These are phyloP conservation scores for Erythrophleum ivorense DNA, from an alignment of 331 rosid species.

Conservation along the genomic window DNA sequence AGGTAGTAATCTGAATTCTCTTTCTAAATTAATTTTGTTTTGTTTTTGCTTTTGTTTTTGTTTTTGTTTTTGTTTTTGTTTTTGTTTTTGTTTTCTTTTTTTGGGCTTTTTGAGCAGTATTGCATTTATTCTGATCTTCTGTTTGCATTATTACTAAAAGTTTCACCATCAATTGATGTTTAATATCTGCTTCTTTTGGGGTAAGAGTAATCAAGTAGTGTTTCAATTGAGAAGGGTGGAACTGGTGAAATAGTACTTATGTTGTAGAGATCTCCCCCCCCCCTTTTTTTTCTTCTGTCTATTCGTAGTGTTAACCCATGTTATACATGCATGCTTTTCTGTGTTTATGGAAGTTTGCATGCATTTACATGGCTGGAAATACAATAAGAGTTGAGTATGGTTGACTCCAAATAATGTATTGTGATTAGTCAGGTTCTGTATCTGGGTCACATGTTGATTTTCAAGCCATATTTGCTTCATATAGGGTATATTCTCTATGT, in stretches of 20 bases:
- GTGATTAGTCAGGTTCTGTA: neutral
- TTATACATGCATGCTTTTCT: neutral
- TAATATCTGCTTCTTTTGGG: neutral
- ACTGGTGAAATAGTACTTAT: neutral
- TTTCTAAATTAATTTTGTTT: neutral
- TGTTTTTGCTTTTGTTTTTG: no score
- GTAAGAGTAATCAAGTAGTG: neutral
- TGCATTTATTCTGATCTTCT: neutral
- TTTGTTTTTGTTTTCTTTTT: neutral
- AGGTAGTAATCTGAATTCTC: constrained; percentile 61
- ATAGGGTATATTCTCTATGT: neutral
- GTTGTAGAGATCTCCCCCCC: neutral
- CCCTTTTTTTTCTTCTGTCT: neutral
- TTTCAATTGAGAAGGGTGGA: neutral
- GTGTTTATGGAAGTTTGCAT: neutral
- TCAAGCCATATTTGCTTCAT: neutral
- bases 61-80: no score
- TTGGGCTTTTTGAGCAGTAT: neutral
- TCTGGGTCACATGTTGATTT: neutral
- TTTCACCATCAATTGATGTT: neutral
- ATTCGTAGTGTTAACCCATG: neutral
- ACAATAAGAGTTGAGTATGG: neutral
- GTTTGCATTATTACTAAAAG: neutral
- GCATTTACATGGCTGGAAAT: neutral
- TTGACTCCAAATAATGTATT: neutral